These are phyloP conservation scores for Acrodontium crateriforme DNA, from an alignment of 2,329 filamentous ascomycete genomes.

Conservation along the genomic window DNA sequence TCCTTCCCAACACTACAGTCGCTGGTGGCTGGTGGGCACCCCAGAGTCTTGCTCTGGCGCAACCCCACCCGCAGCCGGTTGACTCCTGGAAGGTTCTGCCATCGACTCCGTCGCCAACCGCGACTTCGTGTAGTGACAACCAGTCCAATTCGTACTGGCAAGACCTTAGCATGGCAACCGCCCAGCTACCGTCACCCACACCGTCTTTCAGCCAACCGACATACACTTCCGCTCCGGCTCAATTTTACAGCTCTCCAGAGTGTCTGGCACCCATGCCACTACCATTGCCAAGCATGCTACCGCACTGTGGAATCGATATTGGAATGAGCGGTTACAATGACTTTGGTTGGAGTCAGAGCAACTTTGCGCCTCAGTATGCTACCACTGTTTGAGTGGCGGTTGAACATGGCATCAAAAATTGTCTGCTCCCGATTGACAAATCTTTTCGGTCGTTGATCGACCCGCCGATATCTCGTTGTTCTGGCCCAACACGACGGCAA, in stretches of 20 bases:
- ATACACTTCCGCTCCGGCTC: constrained; percentile 41
- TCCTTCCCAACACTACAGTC: constrained; percentile 61
- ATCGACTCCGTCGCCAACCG: constrained; percentile 64
- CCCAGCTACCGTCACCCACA: constrained; percentile 60
- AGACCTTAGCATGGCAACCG: constrained; percentile 59
- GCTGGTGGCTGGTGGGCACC: constrained; percentile 67
- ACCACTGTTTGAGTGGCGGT: constrained; percentile 67
- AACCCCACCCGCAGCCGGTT: constrained; percentile 49
- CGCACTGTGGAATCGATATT: constrained; percentile 61
- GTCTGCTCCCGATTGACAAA: constrained; percentile 4
- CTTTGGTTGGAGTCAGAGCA: constrained; percentile 79
- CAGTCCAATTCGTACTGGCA: constrained; percentile 63
- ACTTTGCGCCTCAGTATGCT: constrained; percentile 57
- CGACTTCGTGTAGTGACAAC: constrained; percentile 57
- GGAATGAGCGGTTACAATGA: constrained; percentile 51
- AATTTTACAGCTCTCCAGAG: constrained; percentile 69
- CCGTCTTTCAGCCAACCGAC: constrained; percentile 69
- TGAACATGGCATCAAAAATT: constrained; percentile 24
- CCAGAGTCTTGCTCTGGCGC: constrained; percentile 41
- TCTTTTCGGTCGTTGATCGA: constrained; percentile 15
- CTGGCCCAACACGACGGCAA: constrained; percentile 27
- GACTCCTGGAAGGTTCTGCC: constrained; percentile 86
- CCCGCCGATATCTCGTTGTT: constrained; percentile 23
- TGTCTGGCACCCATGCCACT: constrained; percentile 63
- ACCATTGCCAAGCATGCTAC: constrained; percentile 75